Percentiles rank a stretch among this genome's conserved stretches.
Evolutionary conservation across 2,329 filamentous ascomycete species (phyloP).

Genomic region (Rosellinia necatrix): DNA sequence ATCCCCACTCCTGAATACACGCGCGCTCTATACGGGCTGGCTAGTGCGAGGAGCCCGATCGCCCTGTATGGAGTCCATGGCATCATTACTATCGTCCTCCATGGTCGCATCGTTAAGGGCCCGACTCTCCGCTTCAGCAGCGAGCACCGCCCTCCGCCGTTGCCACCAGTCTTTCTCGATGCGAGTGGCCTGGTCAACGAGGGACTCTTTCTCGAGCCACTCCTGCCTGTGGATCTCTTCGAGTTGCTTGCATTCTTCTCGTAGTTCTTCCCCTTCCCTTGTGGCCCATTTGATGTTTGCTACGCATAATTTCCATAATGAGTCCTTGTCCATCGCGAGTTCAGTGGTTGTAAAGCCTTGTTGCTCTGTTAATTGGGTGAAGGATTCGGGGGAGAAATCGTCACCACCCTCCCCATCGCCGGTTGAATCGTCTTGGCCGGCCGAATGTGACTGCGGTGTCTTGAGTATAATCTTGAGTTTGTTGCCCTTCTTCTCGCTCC

Average conservation of each 20-base stretch:
- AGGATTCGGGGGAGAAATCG: slow-evolving; percentile 61
- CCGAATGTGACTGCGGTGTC: slow-evolving; percentile 60
- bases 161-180: slow-evolving; percentile 69
- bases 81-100: slow-evolving; percentile 29
- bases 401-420: slow-evolving; percentile 62
- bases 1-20: neutral
- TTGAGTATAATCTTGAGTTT: slow-evolving; percentile 69
- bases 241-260: slow-evolving; percentile 66
- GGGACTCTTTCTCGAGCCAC: slow-evolving; percentile 79
- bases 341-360: slow-evolving; percentile 70
- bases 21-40: slow-evolving; percentile 13
- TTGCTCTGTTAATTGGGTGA: slow-evolving; percentile 59
- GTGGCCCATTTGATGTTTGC: slow-evolving; percentile 75
- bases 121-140: slow-evolving; percentile 34
- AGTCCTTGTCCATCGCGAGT: slow-evolving; percentile 60
- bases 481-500: slow-evolving; percentile 49
- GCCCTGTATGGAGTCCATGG: slow-evolving; percentile 18
- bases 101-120: slow-evolving; percentile 1
- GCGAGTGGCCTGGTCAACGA: slow-evolving; percentile 73
- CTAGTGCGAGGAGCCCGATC: slow-evolving; percentile 5
- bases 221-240: slow-evolving; percentile 71
- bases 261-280: slow-evolving; percentile 66
- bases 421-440: slow-evolving; percentile 58
- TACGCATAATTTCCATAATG: slow-evolving; percentile 70
- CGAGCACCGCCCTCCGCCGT: slow-evolving; percentile 59